phyloP scores from a whole-genome alignment of 805 yeast genomes.

The Wickerhamomyces subpelliculosus region DNA sequence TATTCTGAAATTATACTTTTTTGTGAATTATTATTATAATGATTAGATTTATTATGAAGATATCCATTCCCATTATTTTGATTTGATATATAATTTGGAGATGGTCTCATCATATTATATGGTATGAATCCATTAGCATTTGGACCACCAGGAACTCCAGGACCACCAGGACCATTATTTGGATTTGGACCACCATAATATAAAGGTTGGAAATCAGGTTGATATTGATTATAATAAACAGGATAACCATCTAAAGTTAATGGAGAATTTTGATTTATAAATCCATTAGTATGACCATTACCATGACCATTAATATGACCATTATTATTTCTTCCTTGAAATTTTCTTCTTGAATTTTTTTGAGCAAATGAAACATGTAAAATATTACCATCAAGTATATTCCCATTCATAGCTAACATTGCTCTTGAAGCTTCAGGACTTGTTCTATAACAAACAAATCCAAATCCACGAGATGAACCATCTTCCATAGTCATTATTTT shows the following conservation, averaged over 20 bases:
- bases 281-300: no score
- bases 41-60: not conserved
- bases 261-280: no score
- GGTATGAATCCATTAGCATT: no score
- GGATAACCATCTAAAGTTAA: no score
- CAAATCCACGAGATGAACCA: conserved; percentile 59
- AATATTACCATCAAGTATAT: conserved; percentile 42
- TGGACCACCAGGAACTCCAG: no score
- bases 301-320: no score
- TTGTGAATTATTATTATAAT: not conserved
- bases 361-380: conserved; percentile 70
- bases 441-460: conserved; percentile 64
- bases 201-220: no score
- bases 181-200: no score
- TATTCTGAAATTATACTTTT: not conserved
- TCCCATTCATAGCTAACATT: conserved; percentile 56
- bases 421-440: conserved; percentile 62
- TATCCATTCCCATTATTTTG: not conserved
- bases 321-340: conserved; percentile 6
- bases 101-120: no score
- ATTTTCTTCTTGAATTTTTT: conserved; percentile 48
- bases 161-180: no score
- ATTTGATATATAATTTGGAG: no score
- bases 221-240: no score
- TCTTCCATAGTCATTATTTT: conserved; percentile 39